Evolutionary conservation across 441 rosid genomes (phyloP), one percentile per base, ranked within the genome.

Genomic region (Erodium moschatum): DNA sequence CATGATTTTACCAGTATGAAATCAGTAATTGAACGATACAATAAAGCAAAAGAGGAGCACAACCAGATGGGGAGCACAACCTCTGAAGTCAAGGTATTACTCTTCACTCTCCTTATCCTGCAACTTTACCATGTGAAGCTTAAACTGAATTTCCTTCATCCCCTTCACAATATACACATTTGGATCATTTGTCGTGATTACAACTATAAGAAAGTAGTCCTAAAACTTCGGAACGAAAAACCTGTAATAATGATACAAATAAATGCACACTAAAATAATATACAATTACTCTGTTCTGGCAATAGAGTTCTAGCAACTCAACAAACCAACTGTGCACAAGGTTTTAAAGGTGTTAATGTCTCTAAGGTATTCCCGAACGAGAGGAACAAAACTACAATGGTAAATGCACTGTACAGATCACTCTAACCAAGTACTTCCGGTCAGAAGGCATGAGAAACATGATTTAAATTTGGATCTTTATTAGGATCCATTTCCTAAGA

Each of bases 11-110:
- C 27, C 91, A 94, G 99, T 81, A 86, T 94, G 89, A 85, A 83
- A 75, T 82, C 89, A 40, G 78, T 85, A 52, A 84, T 89, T 67
- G 97, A 89, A 72, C 83, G 92, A 74, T 94, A 88, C 79, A 86
- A 79, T 84, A 89, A 81, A 81, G 72, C 82, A 68, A 91, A 89
- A 77, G 89, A 82, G 76, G 94, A 88, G 35, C 81, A 85, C 65
- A 83, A 85, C 69, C 96, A 87, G 70, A 42, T 76, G 71, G 79
- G 83, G 68, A 88, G 83, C 74, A 84, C 85, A 3, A 70, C 82
- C 69, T 86, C 92, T 15, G 97, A 91, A 82, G 85, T 82, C 73
- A 88, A 91, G 96, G 96, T 87, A 81, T 42, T 42, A 46, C 52
- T 46, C 15, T 46, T 46, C 52, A 46, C 52, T 46, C 52, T 46